phyloP scores from a whole-genome alignment of 352 stramenopile genomes.

The Phytophthora sansomeana region DNA sequence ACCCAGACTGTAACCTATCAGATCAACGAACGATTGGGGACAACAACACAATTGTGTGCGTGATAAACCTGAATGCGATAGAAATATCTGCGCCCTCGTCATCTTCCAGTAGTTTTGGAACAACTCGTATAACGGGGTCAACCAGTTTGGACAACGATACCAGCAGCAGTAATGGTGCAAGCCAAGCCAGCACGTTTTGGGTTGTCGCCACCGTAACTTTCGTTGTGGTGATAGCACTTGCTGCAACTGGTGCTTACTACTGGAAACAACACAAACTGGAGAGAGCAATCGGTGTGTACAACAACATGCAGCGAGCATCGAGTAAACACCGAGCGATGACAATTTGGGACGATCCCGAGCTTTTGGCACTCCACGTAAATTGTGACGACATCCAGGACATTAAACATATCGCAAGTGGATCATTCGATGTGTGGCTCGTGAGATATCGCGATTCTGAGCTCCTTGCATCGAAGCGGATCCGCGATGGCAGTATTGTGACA shows the following conservation, averaged over 20 bases:
- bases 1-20: constrained; percentile 13
- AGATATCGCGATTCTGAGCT: constrained; percentile 28
- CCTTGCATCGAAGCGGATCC: constrained; percentile 35
- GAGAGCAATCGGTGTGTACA: neutral
- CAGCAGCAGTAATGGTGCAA: neutral
- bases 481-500: constrained; percentile 3
- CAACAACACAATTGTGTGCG: constrained; percentile 23
- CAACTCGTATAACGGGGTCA: constrained; percentile 5
- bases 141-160: constrained; percentile 6
- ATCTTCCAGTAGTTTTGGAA: constrained; percentile 1
- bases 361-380: constrained; percentile 26
- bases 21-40: constrained; percentile 16
- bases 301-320: constrained; percentile 4
- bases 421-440: constrained; percentile 37
- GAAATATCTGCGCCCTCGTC: constrained; percentile 1
- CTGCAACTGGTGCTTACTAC: constrained; percentile 11
- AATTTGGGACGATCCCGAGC: constrained; percentile 31
- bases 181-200: constrained; percentile 4
- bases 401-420: constrained; percentile 25
- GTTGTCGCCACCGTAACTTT: constrained; percentile 3
- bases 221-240: constrained; percentile 6
- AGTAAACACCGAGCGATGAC: constrained; percentile 15
- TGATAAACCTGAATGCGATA: neutral
- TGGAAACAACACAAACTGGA: constrained; percentile 8
- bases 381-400: constrained; percentile 32